Conservation (phyloP, 2,329 filamentous ascomycete species). For the Tetracladium maxilliforme region DNA sequence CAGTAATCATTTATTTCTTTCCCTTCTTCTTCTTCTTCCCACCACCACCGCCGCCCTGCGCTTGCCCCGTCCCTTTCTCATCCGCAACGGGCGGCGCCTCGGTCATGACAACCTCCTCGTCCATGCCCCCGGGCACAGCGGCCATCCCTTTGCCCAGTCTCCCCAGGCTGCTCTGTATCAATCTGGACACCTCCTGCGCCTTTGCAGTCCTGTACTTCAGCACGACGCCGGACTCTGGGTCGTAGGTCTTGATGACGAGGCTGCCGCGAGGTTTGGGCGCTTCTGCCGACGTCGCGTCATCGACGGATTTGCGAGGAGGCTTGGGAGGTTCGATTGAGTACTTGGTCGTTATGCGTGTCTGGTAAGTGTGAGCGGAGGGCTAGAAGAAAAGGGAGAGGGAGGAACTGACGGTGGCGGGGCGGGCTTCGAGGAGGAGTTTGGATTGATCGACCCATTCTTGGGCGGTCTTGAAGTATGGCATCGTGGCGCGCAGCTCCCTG, state of each 20-base stretch:
- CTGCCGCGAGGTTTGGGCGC: conserved; percentile 35
- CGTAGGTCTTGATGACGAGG: conserved; percentile 80
- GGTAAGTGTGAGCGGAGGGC: conserved; percentile 4
- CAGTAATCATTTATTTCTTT: conserved; percentile 42
- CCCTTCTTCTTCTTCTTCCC: conserved; percentile 60
- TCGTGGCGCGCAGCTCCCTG: too few relatives aligned
- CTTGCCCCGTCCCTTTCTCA: conserved; percentile 3
- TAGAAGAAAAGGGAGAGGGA: conserved; percentile 3
- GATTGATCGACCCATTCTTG: conserved; percentile 90
- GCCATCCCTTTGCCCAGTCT: conserved; percentile 58
- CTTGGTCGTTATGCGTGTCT: conserved; percentile 87
- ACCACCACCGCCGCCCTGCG: conserved; percentile 23
- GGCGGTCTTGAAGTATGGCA: conserved; percentile 71
- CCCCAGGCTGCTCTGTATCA: conserved; percentile 60
- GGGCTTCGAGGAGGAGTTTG: conserved; percentile 68
- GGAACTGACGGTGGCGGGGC: conserved; percentile 61
- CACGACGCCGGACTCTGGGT: conserved; percentile 64
- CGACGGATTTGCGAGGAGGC: conserved; percentile 6
- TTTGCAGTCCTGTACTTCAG: conserved; percentile 90
- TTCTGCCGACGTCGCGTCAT: conserved; percentile 2
- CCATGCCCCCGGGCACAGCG: conserved; percentile 26
- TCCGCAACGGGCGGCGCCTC: conserved; percentile 19
- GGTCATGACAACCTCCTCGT: conserved; percentile 18
- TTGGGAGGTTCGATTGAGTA: conserved; percentile 53
- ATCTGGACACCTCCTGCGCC: conserved; percentile 72